Conservation (phyloP, 257 asterid species). For the Marsdenia floribunda region DNA sequence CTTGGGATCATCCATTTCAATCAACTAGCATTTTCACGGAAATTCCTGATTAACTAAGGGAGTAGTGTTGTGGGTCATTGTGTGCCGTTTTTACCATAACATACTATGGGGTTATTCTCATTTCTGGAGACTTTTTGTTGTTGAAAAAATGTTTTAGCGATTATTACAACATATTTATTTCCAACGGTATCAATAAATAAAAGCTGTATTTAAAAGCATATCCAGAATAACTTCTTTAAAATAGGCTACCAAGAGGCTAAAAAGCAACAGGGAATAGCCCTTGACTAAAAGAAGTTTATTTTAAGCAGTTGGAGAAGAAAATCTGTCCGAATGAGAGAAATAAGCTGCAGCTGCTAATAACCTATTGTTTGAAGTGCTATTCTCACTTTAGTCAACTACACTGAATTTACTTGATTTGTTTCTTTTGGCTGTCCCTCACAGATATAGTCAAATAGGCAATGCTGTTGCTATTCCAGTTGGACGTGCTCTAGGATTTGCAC, state of each 20-base stretch:
- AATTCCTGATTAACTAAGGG: not conserved
- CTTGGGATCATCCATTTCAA: not conserved
- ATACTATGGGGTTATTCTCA: not conserved
- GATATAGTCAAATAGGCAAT: constrained; percentile 38
- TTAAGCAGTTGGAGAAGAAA: not conserved
- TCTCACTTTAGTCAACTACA: not conserved
- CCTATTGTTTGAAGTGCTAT: not conserved
- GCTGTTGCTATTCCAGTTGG: constrained; percentile 55
- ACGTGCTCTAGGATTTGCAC: constrained; percentile 43
- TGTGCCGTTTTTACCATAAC: not conserved
- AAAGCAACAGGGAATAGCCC: not conserved
- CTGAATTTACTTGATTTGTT: not conserved
- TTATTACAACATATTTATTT: no score
- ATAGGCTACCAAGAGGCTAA: not conserved
- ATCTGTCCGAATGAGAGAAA: not conserved
- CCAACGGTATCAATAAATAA: no score
- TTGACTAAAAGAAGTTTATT: not conserved
- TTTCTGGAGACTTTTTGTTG: not conserved
- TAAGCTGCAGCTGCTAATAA: not conserved
- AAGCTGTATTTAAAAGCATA: no score
- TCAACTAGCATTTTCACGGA: not conserved
- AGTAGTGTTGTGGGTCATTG: not conserved
- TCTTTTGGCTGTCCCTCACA: not conserved
- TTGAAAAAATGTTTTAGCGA: not conserved
- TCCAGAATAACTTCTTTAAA: not conserved